Percentiles rank a stretch among this genome's conserved stretches.
These are phyloP conservation scores for Trichosporon sp. DNA, from an alignment of 1,284 basidiomycete species.

Conservation along the genomic window DNA sequence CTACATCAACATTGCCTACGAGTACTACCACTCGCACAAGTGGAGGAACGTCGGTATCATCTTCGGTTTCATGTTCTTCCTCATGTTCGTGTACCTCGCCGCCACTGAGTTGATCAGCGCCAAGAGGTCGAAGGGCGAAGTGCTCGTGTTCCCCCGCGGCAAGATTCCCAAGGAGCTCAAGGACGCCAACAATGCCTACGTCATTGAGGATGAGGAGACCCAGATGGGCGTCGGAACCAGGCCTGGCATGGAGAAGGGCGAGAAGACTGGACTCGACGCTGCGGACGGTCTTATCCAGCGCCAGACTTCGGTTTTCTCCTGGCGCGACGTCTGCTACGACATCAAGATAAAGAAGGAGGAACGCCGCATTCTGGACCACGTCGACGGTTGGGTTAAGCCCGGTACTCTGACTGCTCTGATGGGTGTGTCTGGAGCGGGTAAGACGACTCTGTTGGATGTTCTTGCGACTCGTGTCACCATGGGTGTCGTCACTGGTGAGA, in stretches of 20 bases:
- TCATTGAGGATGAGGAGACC: conserved; percentile 33
- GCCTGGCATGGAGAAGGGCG: conserved; percentile 38
- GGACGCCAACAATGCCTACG: conserved; percentile 36
- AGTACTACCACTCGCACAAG: conserved; percentile 65
- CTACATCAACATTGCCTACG: conserved; percentile 66
- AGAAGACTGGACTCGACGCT: conserved; percentile 41
- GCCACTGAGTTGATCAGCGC: conserved; percentile 62
- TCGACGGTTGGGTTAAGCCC: conserved; percentile 80
- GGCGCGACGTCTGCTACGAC: conserved; percentile 62
- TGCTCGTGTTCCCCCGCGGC: conserved; percentile 59
- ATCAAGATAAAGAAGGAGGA: conserved; percentile 65
- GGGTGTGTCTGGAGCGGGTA: conserved; percentile 71
- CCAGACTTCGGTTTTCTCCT: conserved; percentile 58
- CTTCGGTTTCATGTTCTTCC: conserved; percentile 62
- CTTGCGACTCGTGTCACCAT: conserved; percentile 76
- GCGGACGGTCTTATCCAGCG: conserved; percentile 50
- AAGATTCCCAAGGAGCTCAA: conserved; percentile 51
- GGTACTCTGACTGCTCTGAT: conserved; percentile 72
- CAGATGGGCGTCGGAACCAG: conserved; percentile 38
- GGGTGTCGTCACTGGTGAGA: conserved; percentile 77
- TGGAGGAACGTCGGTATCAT: conserved; percentile 68
- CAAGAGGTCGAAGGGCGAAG: conserved; percentile 60
- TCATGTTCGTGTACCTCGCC: conserved; percentile 60
- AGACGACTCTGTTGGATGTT: conserved; percentile 81
- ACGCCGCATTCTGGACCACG: conserved; percentile 70